Conservation (phyloP, 1,284 basidiomycete genomes). For the Cutaneotrichosporon daszewskae region DNA sequence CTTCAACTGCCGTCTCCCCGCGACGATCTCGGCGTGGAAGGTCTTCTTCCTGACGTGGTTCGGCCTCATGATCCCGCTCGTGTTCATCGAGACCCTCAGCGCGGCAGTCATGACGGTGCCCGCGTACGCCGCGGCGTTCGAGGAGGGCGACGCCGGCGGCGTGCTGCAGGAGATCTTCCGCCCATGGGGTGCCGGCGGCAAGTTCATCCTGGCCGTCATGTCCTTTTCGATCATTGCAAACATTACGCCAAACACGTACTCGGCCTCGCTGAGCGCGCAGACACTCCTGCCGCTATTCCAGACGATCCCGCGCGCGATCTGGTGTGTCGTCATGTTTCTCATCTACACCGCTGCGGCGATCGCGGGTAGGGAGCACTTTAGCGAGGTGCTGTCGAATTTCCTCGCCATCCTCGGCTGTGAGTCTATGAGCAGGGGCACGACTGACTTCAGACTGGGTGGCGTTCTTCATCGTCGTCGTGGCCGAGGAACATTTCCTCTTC, state of each 20-base stretch:
- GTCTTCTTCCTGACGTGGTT: slow-evolving; percentile 57
- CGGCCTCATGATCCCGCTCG: slow-evolving; percentile 52
- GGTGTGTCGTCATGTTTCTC: slow-evolving; percentile 55
- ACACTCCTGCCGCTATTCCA: slow-evolving; percentile 55
- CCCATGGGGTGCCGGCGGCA: slow-evolving; percentile 39
- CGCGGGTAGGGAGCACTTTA: slow-evolving; percentile 59
- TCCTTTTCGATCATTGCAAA: slow-evolving; percentile 58
- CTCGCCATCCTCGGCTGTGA: slow-evolving; percentile 62
- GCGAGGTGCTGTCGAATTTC: slow-evolving; percentile 54
- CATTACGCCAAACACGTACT: slow-evolving; percentile 60
- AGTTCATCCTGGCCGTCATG: slow-evolving; percentile 57
- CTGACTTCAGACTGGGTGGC: slow-evolving; percentile 13
- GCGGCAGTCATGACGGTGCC: slow-evolving; percentile 57
- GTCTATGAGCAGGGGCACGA: slow-evolving; percentile 19
- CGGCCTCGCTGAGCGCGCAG: slow-evolving; percentile 56
- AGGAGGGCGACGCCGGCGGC: slow-evolving; percentile 52
- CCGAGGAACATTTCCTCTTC: slow-evolving; percentile 59
- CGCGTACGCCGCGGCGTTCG: slow-evolving; percentile 53
- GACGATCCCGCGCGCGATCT: slow-evolving; percentile 58
- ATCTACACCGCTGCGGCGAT: slow-evolving; percentile 59
- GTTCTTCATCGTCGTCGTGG: slow-evolving; percentile 52
- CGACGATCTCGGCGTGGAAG: slow-evolving; percentile 49
- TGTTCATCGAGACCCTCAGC: slow-evolving; percentile 54
- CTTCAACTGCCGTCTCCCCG: slow-evolving; percentile 56
- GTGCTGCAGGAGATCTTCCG: slow-evolving; percentile 38